Conservation (phyloP, 1,284 basidiomycete species). For the Cerrena zonata region DNA sequence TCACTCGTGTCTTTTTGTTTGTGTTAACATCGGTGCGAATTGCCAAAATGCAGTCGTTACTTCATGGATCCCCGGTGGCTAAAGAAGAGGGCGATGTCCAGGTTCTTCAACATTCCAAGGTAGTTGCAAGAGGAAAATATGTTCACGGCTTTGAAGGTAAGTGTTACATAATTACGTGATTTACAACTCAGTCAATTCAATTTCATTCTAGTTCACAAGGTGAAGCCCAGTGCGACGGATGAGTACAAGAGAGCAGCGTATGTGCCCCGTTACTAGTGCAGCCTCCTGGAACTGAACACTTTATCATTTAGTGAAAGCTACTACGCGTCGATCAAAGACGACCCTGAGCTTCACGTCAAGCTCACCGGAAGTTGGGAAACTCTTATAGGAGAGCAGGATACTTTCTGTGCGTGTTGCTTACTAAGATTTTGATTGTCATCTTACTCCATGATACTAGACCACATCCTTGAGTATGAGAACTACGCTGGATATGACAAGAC, state of each 20-base stretch:
- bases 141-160: slow-evolving; percentile 83
- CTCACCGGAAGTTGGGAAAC: slow-evolving; percentile 90
- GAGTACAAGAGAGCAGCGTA: slow-evolving; percentile 85
- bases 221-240: slow-evolving; percentile 72
- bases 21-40: slow-evolving; percentile 4
- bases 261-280: slow-evolving; percentile 28
- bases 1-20: slow-evolving; percentile 1
- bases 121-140: slow-evolving; percentile 84
- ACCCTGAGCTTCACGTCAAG: slow-evolving; percentile 72
- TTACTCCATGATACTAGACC: slow-evolving; percentile 36
- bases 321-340: slow-evolving; percentile 72
- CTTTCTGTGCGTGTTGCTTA: slow-evolving; percentile 49
- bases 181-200: background rate
- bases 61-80: slow-evolving; percentile 80
- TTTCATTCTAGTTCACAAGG: slow-evolving; percentile 60
- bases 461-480: slow-evolving; percentile 86
- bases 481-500: slow-evolving; percentile 79
- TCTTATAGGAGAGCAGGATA: slow-evolving; percentile 80
- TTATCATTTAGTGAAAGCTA: slow-evolving; percentile 59
- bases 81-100: slow-evolving; percentile 76
- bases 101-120: slow-evolving; percentile 72
- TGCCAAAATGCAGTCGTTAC: slow-evolving; percentile 28
- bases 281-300: slow-evolving; percentile 5
- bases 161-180: slow-evolving; percentile 22
- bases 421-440: slow-evolving; percentile 7